Evolutionary conservation across 2,329 filamentous ascomycete species (phyloP).

Genomic region (Xylaria arbuscula): DNA sequence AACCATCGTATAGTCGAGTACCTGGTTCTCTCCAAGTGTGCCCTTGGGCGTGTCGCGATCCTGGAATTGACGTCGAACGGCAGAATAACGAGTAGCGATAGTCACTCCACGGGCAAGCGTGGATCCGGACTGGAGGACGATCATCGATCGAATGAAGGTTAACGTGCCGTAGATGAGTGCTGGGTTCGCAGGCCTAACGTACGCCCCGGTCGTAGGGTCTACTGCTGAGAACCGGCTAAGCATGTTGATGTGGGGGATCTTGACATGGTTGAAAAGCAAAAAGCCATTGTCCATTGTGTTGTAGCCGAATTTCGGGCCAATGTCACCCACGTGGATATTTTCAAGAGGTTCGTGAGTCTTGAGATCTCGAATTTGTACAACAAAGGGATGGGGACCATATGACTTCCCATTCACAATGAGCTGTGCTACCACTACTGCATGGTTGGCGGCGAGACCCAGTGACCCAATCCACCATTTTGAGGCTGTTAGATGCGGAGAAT

Average conservation of each 20-base stretch:
- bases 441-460: conserved; percentile 2
- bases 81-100: conserved; percentile 14
- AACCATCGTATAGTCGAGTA: conserved; percentile 14
- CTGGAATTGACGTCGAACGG: conserved; percentile 16
- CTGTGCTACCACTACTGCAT: conserved; percentile 10
- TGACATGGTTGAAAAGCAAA: conserved; percentile 12
- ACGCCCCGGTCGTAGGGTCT: conserved; percentile 8
- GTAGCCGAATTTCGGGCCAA: conserved; percentile 12
- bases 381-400: conserved; percentile 11
- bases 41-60: conserved; percentile 14
- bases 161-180: conserved; percentile 11
- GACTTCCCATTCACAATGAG: conserved; percentile 13
- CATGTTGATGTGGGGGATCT: conserved; percentile 13
- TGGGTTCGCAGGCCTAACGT: conserved; percentile 7
- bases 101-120: conserved; percentile 15
- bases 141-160: conserved; percentile 15
- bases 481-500: conserved; percentile 6
- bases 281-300: conserved; percentile 18
- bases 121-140: conserved; percentile 7
- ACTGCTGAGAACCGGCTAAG: conserved; percentile 10
- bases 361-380: conserved; percentile 14
- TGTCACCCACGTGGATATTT: conserved; percentile 9
- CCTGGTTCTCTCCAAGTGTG: conserved; percentile 7
- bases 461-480: conserved; percentile 19
- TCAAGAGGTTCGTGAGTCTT: conserved; percentile 7